phyloP scores from a whole-genome alignment of 768 basidiomycete genomes.

The Agrocybe praecox region DNA sequence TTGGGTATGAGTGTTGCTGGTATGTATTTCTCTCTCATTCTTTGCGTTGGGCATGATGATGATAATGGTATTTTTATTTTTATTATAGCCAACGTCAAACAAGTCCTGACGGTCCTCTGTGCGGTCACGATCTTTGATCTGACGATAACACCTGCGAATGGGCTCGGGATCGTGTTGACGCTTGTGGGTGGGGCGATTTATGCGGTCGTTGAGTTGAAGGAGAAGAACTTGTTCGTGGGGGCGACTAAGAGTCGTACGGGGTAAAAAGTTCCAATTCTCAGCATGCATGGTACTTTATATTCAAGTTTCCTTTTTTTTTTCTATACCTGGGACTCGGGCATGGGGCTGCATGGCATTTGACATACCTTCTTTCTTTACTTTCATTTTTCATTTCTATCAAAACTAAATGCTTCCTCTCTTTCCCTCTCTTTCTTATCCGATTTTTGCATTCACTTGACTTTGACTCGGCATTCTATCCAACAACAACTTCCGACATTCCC shows the following conservation, averaged over 20 bases:
- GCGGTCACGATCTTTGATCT: constrained; percentile 86
- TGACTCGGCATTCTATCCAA: too few species aligned
- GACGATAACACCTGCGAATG: constrained; percentile 78
- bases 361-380: too few species aligned
- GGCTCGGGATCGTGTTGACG: constrained; percentile 81
- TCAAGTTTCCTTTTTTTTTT: too few species aligned
- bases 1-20: constrained; percentile 91
- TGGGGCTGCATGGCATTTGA: too few species aligned
- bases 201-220: constrained; percentile 63
- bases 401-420: too few species aligned
- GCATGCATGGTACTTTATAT: too few species aligned
- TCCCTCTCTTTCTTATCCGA: too few species aligned
- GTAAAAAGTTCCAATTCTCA: not conserved
- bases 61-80: too few species aligned
- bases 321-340: too few species aligned
- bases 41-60: not conserved
- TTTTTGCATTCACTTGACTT: too few species aligned
- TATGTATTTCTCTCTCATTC: constrained; percentile 33
- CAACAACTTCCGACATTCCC: too few species aligned
- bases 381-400: too few species aligned
- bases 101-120: constrained; percentile 85
- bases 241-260: constrained; percentile 10
- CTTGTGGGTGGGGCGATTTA: constrained; percentile 87
- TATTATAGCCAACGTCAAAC: constrained; percentile 81
- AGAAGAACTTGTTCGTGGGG: constrained; percentile 33